phyloP scores from a whole-genome alignment of 139 green algal genomes.

The Auxenochlorella protothecoides region DNA sequence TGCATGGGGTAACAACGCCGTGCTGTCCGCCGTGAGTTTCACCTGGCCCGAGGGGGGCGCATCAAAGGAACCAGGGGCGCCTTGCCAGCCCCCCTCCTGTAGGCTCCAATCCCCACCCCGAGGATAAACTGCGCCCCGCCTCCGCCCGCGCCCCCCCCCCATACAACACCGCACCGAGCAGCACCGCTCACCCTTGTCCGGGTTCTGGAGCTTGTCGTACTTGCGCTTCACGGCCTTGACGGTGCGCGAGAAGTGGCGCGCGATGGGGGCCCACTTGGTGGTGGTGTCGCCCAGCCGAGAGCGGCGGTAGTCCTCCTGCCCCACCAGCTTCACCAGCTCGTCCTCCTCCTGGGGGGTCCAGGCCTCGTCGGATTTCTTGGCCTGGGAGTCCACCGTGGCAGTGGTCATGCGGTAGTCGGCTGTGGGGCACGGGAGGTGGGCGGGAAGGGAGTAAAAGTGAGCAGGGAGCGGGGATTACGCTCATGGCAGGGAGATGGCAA shows the following conservation, averaged over 20 bases:
- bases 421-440: too few species aligned
- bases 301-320: constrained; percentile 9
- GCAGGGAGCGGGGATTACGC: too few species aligned
- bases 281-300: background rate
- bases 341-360: constrained; percentile 20
- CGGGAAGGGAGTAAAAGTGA: too few species aligned
- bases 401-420: too few species aligned
- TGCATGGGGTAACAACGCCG: too few species aligned
- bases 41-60: too few species aligned
- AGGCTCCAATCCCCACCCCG: background rate
- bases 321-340: constrained; percentile 11
- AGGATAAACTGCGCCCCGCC: too few species aligned
- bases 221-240: constrained; percentile 20
- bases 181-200: background rate
- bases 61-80: too few species aligned
- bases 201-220: constrained; percentile 11
- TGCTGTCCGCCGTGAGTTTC: too few species aligned
- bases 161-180: background rate
- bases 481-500: too few species aligned
- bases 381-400: background rate
- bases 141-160: background rate
- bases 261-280: constrained; percentile 4
- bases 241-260: constrained; percentile 12
- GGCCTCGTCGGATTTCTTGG: constrained; percentile 9
- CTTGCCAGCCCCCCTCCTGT: too few species aligned